Conservation (phyloP, 179 eudicot species). For the Gypsophila paniculata region DNA sequence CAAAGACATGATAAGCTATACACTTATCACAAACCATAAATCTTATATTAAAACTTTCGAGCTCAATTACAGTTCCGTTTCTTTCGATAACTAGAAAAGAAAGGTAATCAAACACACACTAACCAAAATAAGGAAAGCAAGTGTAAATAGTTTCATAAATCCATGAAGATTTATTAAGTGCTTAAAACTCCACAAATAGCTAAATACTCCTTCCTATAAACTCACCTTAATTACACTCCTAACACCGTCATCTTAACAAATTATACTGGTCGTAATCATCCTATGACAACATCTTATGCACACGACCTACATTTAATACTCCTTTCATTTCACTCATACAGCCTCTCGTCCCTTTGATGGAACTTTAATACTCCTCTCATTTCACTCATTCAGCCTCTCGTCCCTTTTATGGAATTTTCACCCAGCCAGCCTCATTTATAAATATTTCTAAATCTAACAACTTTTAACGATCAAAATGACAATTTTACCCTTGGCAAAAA, state of each 20-base stretch:
- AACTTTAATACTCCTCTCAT: no score
- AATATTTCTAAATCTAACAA: no score
- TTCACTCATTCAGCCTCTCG: no score
- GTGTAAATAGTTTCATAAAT: constrained; percentile 26
- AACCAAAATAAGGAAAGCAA: constrained; percentile 18
- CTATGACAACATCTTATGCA: no score
- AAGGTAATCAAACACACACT: background rate
- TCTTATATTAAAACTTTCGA: background rate
- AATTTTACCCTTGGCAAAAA: no score
- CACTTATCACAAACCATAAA: background rate
- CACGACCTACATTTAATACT: no score
- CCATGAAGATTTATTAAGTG: constrained; percentile 2
- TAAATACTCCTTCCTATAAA: constrained; percentile 13
- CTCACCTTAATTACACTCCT: background rate
- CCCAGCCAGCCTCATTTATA: no score
- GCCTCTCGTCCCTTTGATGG: no score
- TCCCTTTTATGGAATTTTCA: no score
- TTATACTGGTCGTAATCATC: no score
- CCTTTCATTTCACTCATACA: no score
- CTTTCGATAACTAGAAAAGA: constrained; percentile 13
- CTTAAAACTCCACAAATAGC: constrained; percentile 2
- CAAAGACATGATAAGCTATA: background rate
- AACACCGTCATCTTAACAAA: background rate
- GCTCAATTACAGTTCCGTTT: background rate
- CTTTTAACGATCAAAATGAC: no score